Base-by-base conservation (phyloP, 2,329 filamentous ascomycete genomes). In the Penicillium sclerotigenum region DNA sequence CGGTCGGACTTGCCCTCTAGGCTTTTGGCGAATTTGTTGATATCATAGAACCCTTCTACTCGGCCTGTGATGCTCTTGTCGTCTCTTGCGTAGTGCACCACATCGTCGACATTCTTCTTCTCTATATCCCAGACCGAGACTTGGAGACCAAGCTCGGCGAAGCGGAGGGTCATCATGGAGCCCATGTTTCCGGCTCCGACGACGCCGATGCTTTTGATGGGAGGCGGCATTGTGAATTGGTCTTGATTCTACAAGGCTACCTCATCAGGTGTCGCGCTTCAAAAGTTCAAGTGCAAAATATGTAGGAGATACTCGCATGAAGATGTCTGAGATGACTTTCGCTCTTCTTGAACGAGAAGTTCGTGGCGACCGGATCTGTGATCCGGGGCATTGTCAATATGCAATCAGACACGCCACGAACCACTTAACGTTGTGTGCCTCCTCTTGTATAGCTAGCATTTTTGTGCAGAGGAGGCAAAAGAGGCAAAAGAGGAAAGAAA, bases 141-240 rank as follows among this genome's bases (percentile, higher is more conserved):
- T 38, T 74, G 65, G 13, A 74, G 65, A 0, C 73, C 73, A 4
- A 73, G 56, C 38, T 76, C 74, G 0, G 72, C 68, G 36, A 76
- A 75, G 18, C 72, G 73, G 56, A 75, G 71, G 52, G 71, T 65
- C 73, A 76, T 75, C 71, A 75, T 75, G 28, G 73, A 74, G 45
- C 74, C 73, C 73, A 76, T 75, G 53, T 71, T 75, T 16, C 74
- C 73, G 54, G 69, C 72, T 34, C 74, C 73, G 38, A 75, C 73
- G 26, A 75, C 67, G 31, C 73, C 74, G 49, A 76, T 74, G 45
- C 64, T 66, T 42, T 72, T 70, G 59, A 73, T 75, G 29, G 51
- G 13, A 9, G 57, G 37, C 9, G 64, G 50, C 66, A 70, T 70
- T 40, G 9, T 65, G 47, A 6, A 18, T 18, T 31, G n/a, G 20